Evolutionary conservation across 768 basidiomycete species (phyloP), one percentile per base, ranked within the genome.

Genomic region (Auricularia cornea): DNA sequence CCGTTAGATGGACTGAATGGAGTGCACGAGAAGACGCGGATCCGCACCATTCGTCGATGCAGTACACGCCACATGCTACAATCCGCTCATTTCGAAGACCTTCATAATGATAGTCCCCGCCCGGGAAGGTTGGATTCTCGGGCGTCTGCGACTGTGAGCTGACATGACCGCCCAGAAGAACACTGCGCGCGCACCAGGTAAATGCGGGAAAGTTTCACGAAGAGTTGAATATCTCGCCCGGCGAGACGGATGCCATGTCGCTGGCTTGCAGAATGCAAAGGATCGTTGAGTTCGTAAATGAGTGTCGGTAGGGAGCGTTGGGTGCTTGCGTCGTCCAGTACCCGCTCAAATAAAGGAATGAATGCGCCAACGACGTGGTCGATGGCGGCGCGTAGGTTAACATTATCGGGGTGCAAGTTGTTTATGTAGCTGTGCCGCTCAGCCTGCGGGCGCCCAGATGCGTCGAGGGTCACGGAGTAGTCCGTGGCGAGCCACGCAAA

Each of bases 331-430:
- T 48, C 44, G 44, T 23, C 23, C 20, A 74, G 66, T 8, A 68
- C 66, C 30, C 62, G 52, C 38, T 75, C 68, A 71, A 73, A 76
- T 5, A 74, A 63, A 3, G 75, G 75, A 52, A 77, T 69, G 41
- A 74, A 66, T n/a, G 51, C 60, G 1, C 59, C 65, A 57, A 76
- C 71, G 48, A 75, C 63, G 10, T 69, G 28, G 59, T 62, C 3
- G 31, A 48, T 16, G 28, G 32, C 62, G 63, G 44, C 35, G 31
- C 44, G 30, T 59, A 60, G 59, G 65, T 61, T 40, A 65, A n/a
- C 6, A 35, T 4, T 56, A n/a, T 63, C 60, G 5, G 63, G 65
- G 54, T 67, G 64, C 12, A 70, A 32, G 52, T 70, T 70, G 60
- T 70, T 70, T 64, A 68, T 68, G 59, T 70, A 67, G 20, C 44